These are phyloP conservation scores for Hypsizygus marmoreus DNA, from an alignment of 768 basidiomycete genomes.

Conservation along the genomic window DNA sequence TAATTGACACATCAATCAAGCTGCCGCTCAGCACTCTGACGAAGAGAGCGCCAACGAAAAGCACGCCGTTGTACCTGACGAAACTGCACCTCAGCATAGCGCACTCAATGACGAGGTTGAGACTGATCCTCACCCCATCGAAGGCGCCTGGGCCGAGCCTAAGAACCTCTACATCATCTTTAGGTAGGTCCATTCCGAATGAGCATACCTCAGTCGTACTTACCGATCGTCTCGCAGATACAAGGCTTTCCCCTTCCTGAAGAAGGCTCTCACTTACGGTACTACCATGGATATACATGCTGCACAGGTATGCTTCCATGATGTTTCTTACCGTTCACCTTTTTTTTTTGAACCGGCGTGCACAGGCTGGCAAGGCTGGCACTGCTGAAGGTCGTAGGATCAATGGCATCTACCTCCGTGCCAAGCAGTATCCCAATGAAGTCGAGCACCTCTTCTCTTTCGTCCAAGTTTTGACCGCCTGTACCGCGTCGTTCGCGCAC, in stretches of 20 bases:
- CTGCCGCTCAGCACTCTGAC: slow-evolving; percentile 1
- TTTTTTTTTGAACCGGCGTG: neutral
- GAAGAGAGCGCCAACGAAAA: slow-evolving; percentile 22
- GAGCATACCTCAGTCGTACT: too few species aligned
- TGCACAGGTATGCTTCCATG: slow-evolving; percentile 7
- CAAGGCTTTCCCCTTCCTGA: slow-evolving; percentile 23
- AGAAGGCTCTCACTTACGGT: slow-evolving; percentile 22
- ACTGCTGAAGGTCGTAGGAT: slow-evolving; percentile 17
- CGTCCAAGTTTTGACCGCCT: slow-evolving; percentile 32
- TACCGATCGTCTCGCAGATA: slow-evolving; percentile 16
- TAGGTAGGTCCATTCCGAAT: slow-evolving; percentile 5
- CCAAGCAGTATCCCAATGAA: slow-evolving; percentile 27
- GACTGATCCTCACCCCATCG: slow-evolving; percentile 23
- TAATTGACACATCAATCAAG: neutral
- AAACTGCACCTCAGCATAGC: slow-evolving; percentile 3
- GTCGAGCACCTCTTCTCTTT: slow-evolving; percentile 32
- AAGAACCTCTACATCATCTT: slow-evolving; percentile 28
- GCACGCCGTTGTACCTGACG: neutral
- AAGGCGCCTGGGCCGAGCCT: slow-evolving; percentile 27
- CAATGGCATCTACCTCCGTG: slow-evolving; percentile 22
- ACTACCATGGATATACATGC: slow-evolving; percentile 25
- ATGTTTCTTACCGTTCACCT: neutral
- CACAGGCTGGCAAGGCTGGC: slow-evolving; percentile 14
- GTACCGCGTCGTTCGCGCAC: slow-evolving; percentile 30
- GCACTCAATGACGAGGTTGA: slow-evolving; percentile 14